These are phyloP conservation scores for Tothia fuscella DNA, from an alignment of 2,329 filamentous ascomycete species.

Conservation along the genomic window DNA sequence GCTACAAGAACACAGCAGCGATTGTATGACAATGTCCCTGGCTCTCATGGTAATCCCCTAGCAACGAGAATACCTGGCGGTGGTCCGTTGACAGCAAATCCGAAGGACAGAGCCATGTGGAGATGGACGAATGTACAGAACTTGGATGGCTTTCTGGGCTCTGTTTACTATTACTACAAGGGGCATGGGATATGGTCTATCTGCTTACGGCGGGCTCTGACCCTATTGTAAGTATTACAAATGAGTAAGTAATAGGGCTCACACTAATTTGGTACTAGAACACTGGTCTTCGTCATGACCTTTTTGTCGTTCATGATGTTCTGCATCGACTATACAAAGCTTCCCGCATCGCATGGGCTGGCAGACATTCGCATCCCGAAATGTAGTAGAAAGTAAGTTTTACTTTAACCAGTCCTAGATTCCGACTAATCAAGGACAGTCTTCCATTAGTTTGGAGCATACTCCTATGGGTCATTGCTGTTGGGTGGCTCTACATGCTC, in stretches of 20 bases:
- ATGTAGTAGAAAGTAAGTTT: conserved; percentile 46
- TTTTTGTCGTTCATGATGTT: conserved; percentile 75
- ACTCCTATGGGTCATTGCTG: conserved; percentile 69
- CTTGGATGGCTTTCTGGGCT: conserved; percentile 73
- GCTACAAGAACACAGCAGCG: conserved; percentile 34
- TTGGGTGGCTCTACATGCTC: conserved; percentile 74
- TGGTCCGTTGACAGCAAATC: conserved; percentile 28
- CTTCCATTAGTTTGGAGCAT: conserved; percentile 71
- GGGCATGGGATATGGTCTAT: conserved; percentile 81
- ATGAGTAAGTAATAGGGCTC: conserved; percentile 10
- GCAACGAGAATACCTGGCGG: too few species aligned
- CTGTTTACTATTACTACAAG: conserved; percentile 53
- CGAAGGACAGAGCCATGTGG: conserved; percentile 75
- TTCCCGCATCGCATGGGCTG: conserved; percentile 53
- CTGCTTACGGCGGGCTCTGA: conserved; percentile 56
- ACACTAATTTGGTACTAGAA: conserved; percentile 45
- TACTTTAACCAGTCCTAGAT: not conserved
- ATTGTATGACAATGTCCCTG: conserved; percentile 24
- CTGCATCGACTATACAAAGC: conserved; percentile 69
- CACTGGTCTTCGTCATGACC: conserved; percentile 68
- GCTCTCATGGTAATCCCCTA: too few species aligned
- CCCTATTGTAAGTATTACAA: conserved; percentile 49
- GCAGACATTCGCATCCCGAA: conserved; percentile 54
- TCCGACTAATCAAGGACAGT: conserved; percentile 20
- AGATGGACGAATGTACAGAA: conserved; percentile 87